phyloP scores from a whole-genome alignment of 768 basidiomycete genomes.

The Tubosaeta sp. region DNA sequence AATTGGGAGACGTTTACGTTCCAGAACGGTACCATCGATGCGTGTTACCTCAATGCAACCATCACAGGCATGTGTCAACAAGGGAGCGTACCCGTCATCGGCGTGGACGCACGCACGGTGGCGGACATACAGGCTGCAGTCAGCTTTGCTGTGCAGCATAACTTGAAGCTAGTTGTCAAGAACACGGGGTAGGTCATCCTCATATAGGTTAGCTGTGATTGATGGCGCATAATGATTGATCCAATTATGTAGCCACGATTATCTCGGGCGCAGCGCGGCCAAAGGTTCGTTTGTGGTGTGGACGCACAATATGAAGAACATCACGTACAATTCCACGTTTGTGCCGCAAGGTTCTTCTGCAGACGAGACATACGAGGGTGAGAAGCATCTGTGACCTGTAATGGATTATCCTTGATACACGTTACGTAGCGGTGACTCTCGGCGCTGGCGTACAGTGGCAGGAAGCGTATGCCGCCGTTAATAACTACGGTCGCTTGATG shows the following conservation, averaged over 20 bases:
- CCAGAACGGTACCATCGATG: slow-evolving; percentile 42
- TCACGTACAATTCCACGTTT: slow-evolving; percentile 31
- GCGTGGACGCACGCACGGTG: slow-evolving; percentile 21
- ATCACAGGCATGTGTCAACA: slow-evolving; percentile 19
- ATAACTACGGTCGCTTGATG: slow-evolving; percentile 37
- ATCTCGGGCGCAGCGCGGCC: slow-evolving; percentile 38
- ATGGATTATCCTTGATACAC: slow-evolving; percentile 3
- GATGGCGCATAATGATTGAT: background rate
- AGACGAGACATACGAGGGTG: slow-evolving; percentile 22
- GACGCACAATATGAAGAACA: slow-evolving; percentile 41
- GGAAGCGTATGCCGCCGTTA: slow-evolving; percentile 40
- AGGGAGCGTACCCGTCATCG: slow-evolving; percentile 24
- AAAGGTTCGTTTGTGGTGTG: slow-evolving; percentile 38
- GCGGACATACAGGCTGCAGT: slow-evolving; percentile 26
- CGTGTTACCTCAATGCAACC: slow-evolving; percentile 30
- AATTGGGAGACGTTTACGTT: slow-evolving; percentile 35
- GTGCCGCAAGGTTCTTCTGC: slow-evolving; percentile 30
- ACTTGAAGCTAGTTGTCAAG: slow-evolving; percentile 25
- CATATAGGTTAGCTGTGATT: background rate
- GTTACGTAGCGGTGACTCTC: slow-evolving; percentile 23
- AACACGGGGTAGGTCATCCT: slow-evolving; percentile 22
- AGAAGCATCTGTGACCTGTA: background rate
- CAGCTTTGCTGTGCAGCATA: slow-evolving; percentile 18
- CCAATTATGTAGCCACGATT: slow-evolving; percentile 33
- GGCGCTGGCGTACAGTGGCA: slow-evolving; percentile 48